Evolutionary conservation across 768 basidiomycete genomes (phyloP).

Genomic region (Boletus speciosus): DNA sequence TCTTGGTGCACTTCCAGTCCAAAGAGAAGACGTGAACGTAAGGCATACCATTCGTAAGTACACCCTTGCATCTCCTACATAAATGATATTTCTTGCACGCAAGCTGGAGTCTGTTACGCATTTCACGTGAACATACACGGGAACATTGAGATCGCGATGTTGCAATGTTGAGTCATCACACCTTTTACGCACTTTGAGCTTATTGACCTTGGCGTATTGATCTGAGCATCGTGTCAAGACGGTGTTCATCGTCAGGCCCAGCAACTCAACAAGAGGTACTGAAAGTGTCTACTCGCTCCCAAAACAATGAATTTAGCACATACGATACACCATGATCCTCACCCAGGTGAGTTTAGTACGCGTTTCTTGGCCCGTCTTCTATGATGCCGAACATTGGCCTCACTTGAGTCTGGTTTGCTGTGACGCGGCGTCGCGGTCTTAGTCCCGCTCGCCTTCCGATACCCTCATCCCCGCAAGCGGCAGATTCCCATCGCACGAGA

Average conservation of each 20-base stretch:
- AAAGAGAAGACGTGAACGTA: constrained; percentile 21
- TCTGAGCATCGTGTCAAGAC: constrained; percentile 10
- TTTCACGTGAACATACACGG: neutral
- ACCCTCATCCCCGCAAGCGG: neutral
- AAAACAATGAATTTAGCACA: neutral
- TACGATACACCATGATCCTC: neutral
- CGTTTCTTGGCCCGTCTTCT: neutral
- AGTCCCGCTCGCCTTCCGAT: neutral
- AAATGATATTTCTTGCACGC: constrained; percentile 36
- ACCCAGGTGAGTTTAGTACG: constrained; percentile 3
- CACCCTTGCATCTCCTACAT: constrained; percentile 44
- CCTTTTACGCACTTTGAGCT: constrained; percentile 11
- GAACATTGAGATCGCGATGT: neutral
- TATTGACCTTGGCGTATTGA: constrained; percentile 25
- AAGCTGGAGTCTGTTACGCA: constrained; percentile 4
- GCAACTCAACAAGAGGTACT: neutral
- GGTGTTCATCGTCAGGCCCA: neutral
- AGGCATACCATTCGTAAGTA: constrained; percentile 49
- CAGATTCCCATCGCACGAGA: neutral
- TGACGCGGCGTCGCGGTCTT: neutral
- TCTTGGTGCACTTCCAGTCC: constrained; percentile 14
- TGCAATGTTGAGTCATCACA: constrained; percentile 25
- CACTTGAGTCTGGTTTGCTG: neutral
- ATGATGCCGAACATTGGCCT: neutral
- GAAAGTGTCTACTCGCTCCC: neutral